Base-by-base conservation (phyloP, 345 rosid species). In the Iberis pinnata region DNA sequence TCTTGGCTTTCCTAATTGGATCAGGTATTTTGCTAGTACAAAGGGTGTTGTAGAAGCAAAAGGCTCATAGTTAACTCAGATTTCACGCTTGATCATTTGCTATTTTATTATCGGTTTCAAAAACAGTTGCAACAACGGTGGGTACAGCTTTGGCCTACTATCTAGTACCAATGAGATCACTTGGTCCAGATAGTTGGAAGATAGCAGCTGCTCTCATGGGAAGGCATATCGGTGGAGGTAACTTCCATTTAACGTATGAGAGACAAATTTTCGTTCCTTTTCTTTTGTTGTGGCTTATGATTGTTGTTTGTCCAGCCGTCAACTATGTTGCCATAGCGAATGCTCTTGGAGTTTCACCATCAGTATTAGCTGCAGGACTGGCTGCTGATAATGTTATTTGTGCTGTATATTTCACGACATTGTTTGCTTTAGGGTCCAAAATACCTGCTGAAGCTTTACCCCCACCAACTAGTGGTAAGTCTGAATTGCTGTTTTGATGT, bases 121-220 rank as follows among this genome's bases (percentile, higher is more conserved):
- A n/a, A 22, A 51, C 70, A 86, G 97, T 80, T 69, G 93, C 93
- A 9, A 86, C 97, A 15, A 73, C 86, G 0, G 59, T 78, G 35
- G 97, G 97, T 60, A 89, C 97, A 5, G 55, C 48, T 6, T 36
- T 83, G 62, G 97, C 95, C 1, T 89, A 64, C 74, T 62, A 72
- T 65, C 32, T 81, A 33, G 95, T 86, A 68, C 97, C 97, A 32
- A 84, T 84, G 97, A 71, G 68, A 64, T 69, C 94, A 12, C 95
- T 84, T 67, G 97, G 97, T 49, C 74, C 68, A 20, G 90, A 84
- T 67, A 75, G 80, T 60, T 89, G 97, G 95, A 89, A 86, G 71
- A 79, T 89, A 46, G 97, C 94, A 14, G 89, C 95, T 63, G 95
- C 97, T 33, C 90, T 89, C 33, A 86, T 84, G 97, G 89, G 94